These are phyloP conservation scores for Ophiostoma himal-ulmi DNA, from an alignment of 2,329 filamentous ascomycete genomes.

Conservation along the genomic window DNA sequence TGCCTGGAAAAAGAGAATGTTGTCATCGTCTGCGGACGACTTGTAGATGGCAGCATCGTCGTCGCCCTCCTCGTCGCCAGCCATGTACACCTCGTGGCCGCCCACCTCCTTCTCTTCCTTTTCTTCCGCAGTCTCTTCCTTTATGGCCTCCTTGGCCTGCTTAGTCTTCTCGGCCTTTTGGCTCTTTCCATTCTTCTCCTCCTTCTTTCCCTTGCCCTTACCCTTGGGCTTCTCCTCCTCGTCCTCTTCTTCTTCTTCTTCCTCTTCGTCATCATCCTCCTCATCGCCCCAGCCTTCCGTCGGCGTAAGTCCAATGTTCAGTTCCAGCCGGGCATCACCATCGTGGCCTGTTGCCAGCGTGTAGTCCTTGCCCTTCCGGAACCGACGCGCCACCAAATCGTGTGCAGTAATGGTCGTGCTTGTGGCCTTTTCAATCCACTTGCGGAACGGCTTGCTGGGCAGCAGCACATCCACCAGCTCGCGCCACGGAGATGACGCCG, in stretches of 20 bases:
- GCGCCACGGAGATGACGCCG: constrained; percentile 55
- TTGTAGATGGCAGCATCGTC: constrained; percentile 80
- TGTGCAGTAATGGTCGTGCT: constrained; percentile 65
- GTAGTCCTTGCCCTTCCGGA: constrained; percentile 83
- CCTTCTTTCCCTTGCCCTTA: constrained; percentile 19
- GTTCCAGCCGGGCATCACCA: constrained; percentile 71
- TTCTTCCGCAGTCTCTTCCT: constrained; percentile 29
- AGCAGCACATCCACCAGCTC: constrained; percentile 78
- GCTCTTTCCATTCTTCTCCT: constrained; percentile 2
- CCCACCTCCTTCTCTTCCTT: constrained; percentile 47
- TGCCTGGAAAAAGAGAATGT: constrained; percentile 58
- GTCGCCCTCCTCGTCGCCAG: constrained; percentile 65
- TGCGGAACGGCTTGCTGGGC: constrained; percentile 77
- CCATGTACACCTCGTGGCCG: constrained; percentile 90
- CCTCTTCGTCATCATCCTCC: constrained; percentile 42
- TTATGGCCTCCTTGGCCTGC: constrained; percentile 27
- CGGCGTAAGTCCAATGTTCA: constrained; percentile 82
- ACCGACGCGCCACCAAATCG: constrained; percentile 77
- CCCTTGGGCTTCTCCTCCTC: constrained; percentile 27
- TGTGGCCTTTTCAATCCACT: constrained; percentile 83
- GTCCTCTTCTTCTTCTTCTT: constrained; percentile 32
- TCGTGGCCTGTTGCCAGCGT: constrained; percentile 84
- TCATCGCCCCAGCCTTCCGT: constrained; percentile 71
- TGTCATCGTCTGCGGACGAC: constrained; percentile 67
- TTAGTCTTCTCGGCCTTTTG: constrained; percentile 17